Percentiles rank a stretch among this genome's conserved stretches.
These are phyloP conservation scores for Russula dissimulans DNA, from an alignment of 768 basidiomycete genomes.

Conservation along the genomic window DNA sequence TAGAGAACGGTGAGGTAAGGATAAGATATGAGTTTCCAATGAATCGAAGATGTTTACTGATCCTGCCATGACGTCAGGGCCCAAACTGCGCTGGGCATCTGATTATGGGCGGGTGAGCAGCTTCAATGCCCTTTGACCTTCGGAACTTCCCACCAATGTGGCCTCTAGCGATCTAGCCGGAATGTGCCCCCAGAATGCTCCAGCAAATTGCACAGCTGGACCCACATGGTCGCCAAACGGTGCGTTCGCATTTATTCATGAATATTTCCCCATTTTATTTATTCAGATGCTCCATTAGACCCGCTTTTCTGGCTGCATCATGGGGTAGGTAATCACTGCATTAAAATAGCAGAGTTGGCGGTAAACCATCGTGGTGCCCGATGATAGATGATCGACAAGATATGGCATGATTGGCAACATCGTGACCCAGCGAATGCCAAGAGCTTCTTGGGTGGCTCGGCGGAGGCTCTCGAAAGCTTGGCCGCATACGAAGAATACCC, in stretches of 20 bases:
- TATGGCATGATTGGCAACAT: too few species aligned
- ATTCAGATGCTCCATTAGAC: too few species aligned
- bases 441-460: constrained; percentile 27
- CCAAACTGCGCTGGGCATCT: constrained; percentile 28
- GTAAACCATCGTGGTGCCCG: too few species aligned
- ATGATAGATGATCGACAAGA: too few species aligned
- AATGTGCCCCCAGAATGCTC: constrained; percentile 23
- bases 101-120: constrained; percentile 26
- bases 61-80: constrained; percentile 22
- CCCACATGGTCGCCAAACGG: constrained; percentile 29
- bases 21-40: not conserved
- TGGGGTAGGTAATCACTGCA: too few species aligned
- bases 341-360: too few species aligned
- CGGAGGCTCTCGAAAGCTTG: constrained; percentile 23
- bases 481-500: constrained; percentile 22
- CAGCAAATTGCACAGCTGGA: constrained; percentile 21
- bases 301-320: too few species aligned
- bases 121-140: not conserved
- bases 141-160: not conserved
- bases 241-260: too few species aligned
- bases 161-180: constrained; percentile 25
- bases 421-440: not conserved
- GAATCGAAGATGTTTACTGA: not conserved
- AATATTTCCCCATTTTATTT: too few species aligned
- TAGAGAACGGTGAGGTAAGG: constrained; percentile 26